Evolutionary conservation across 805 yeast species (phyloP).

Genomic region (Vanderwaltozyma yarrowii): DNA sequence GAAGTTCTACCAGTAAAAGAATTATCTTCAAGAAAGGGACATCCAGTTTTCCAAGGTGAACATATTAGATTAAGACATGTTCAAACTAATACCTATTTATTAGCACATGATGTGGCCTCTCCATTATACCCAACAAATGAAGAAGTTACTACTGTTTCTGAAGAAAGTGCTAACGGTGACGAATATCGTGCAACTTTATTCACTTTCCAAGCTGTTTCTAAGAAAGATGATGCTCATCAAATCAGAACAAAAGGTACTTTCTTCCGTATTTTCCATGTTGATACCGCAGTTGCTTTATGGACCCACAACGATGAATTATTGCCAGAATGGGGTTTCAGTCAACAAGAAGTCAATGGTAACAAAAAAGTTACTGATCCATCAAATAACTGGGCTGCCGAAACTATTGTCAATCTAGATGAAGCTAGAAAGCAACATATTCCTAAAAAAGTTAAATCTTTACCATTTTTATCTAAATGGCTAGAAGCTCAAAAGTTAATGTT

Average conservation of each 20-base stretch:
- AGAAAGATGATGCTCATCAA: conserved; percentile 36
- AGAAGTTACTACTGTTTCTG: conserved; percentile 70
- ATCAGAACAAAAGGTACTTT: conserved; percentile 58
- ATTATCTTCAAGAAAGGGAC: conserved; percentile 32
- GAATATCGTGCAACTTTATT: conserved; percentile 70
- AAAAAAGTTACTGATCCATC: conserved; percentile 60
- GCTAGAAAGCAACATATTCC: conserved; percentile 54
- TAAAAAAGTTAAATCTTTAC: conserved; percentile 47
- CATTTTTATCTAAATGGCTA: conserved; percentile 80
- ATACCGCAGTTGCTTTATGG: conserved; percentile 89
- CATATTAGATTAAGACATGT: conserved; percentile 71
- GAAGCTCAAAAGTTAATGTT: conserved; percentile 87
- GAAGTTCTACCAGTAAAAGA: conserved; percentile 58
- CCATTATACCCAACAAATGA: conserved; percentile 88
- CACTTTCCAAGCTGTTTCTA: conserved; percentile 53
- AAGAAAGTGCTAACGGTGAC: conserved; percentile 45
- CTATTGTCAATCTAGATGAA: conserved; percentile 56
- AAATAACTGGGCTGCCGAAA: conserved; percentile 69
- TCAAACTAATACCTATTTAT: conserved; percentile 64
- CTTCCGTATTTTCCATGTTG: conserved; percentile 68
- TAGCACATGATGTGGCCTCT: conserved; percentile 94
- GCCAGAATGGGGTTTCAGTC: conserved; percentile 93
- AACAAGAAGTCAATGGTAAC: conserved; percentile 92
- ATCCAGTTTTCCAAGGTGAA: conserved; percentile 59
- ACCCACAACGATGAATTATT: conserved; percentile 72